Evolutionary conservation across 257 asterid genomes (phyloP).

Genomic region (Ballota nigra): DNA sequence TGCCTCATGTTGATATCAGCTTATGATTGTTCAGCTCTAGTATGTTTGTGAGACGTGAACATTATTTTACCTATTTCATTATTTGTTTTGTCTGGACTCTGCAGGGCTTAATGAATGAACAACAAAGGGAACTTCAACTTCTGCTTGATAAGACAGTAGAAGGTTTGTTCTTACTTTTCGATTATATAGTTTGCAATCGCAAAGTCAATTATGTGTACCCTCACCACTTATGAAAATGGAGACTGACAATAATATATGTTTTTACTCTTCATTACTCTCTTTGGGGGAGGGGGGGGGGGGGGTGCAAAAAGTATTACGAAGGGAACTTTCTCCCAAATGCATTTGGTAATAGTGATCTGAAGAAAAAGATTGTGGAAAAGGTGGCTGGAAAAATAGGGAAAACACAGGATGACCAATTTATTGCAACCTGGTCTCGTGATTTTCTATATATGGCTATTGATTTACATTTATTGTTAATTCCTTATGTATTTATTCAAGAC

Average conservation of each 20-base stretch:
- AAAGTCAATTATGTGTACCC: not conserved
- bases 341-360: conserved; percentile 6
- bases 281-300: not conserved
- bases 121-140: conserved; percentile 54
- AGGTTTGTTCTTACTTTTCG: conserved; percentile 51
- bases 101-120: conserved; percentile 68
- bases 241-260: conserved; percentile 2
- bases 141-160: conserved; percentile 82
- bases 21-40: not conserved
- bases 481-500: not conserved
- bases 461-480: not conserved
- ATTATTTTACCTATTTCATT: conserved; percentile 6
- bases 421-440: not conserved
- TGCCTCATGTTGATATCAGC: not conserved
- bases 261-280: not conserved
- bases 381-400: conserved; percentile 13
- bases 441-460: not conserved
- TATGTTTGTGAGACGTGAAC: not conserved
- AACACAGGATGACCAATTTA: conserved; percentile 10
- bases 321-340: not conserved
- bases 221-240: not conserved
- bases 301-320: not conserved
- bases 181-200: conserved; percentile 6
- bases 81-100: conserved; percentile 17
- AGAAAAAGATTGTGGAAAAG: conserved; percentile 1